Evolutionary conservation across 2,329 filamentous ascomycete genomes (phyloP), one percentile per base, ranked within the genome.

Genomic region (Colletotrichum melonis): DNA sequence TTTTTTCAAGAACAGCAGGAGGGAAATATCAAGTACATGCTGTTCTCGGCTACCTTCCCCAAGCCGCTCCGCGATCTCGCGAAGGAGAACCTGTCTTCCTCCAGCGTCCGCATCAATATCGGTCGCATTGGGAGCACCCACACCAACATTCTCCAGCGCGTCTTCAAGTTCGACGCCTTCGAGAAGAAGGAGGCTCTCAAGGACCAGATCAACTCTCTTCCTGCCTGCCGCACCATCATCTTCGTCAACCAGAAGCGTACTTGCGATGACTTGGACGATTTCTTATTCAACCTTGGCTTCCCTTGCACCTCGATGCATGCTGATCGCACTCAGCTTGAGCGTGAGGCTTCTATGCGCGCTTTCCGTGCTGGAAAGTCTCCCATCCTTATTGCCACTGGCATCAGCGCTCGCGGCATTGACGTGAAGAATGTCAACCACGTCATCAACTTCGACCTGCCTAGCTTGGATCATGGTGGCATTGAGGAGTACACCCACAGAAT

Each of bases 21-120:
- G 69, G 95, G 88, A 3, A 89, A 89, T 74, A 84, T 92, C 77
- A 89, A 88, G 69, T 92, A 91, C 81, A 88, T 97, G 83, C 93
- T 99, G 85, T 98, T 98, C 82, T 98, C 95, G 0, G 97, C 97
- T 1, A 98, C 97, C 0, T 98, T 99, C 82, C 94, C 95, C 54
- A 95, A 93, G 84, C 86, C 85, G 0, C 91, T 94, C 75, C 94
- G 95, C 35, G 88, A 92, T 28, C 84, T 98, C 16, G 96, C 95
- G 12, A 91, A 90, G 72, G 88, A 93, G 32, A 94, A 95, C 79
- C 90, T 99, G 70, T 87, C 92, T 0, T 86, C 90, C 12, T 91
- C 94, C 12, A 92, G 95, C 78, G 88, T 97, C 63, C 94, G 93
- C 26, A 92, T 99, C 81, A 93, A 92, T 56, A 93, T 98, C 75